Evolutionary conservation across 108 stramenopile species (phyloP).

Genomic region (Conticribra guillardii): DNA sequence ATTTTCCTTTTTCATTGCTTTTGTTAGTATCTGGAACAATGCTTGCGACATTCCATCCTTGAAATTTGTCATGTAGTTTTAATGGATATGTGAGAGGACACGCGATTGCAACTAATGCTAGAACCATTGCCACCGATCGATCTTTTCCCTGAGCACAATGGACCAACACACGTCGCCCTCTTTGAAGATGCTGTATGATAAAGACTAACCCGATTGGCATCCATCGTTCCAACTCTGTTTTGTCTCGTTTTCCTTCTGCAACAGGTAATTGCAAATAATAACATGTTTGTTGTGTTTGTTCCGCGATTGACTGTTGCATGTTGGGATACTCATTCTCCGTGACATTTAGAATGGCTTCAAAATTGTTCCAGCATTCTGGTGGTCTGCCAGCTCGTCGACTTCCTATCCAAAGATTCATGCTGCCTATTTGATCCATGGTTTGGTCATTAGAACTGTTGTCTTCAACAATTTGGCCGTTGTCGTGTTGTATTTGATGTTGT

Average conservation of each 20-base stretch:
- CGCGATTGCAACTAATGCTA: slow-evolving; percentile 51
- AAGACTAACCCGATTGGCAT: slow-evolving; percentile 73
- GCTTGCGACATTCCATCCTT: not conserved
- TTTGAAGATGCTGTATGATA: slow-evolving; percentile 48
- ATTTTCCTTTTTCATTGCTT: not conserved
- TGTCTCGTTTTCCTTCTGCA: slow-evolving; percentile 76
- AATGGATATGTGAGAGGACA: slow-evolving; percentile 41
- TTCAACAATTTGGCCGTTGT: not conserved
- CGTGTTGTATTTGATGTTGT: not conserved
- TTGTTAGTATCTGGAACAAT: not conserved
- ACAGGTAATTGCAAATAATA: slow-evolving; percentile 76
- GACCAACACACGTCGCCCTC: slow-evolving; percentile 56
- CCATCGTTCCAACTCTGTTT: slow-evolving; percentile 63
- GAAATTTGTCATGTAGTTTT: slow-evolving; percentile 21
- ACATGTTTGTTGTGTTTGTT: not conserved
- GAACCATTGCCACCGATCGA: slow-evolving; percentile 74
- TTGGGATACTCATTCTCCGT: slow-evolving; percentile 69
- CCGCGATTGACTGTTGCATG: slow-evolving; percentile 27
- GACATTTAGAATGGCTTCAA: slow-evolving; percentile 81
- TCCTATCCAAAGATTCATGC: slow-evolving; percentile 65
- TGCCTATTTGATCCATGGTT: slow-evolving; percentile 52
- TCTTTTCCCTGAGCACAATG: slow-evolving; percentile 86
- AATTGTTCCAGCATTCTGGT: slow-evolving; percentile 70
- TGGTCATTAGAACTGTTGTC: not conserved
- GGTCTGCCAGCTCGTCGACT: slow-evolving; percentile 70